Percentiles rank a stretch among this genome's conserved stretches.
Evolutionary conservation across 129 eudicot genomes (phyloP).

Genomic region (Ambrosia artemisiifolia): DNA sequence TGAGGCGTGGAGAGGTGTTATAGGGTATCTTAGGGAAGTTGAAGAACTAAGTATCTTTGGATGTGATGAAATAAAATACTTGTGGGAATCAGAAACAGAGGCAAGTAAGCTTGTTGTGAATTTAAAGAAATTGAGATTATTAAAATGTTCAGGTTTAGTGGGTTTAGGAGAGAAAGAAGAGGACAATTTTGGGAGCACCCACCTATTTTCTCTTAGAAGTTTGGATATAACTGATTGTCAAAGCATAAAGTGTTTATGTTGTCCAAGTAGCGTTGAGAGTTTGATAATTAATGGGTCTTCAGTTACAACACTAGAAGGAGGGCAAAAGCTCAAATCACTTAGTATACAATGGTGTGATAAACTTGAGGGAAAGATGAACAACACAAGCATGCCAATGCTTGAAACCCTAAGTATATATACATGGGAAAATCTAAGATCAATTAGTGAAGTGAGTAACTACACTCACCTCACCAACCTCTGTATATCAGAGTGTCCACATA

Average conservation of each 20-base stretch:
- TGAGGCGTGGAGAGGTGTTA: slow-evolving; percentile 6
- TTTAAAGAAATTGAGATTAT: neutral
- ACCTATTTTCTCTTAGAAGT: neutral
- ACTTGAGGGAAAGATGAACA: no score
- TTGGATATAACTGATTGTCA: neutral
- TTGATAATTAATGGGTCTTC: neutral
- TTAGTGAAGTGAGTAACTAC: neutral
- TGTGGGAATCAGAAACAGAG: no score
- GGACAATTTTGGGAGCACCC: neutral
- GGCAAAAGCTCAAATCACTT: neutral
- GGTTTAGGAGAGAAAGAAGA: slow-evolving; percentile 21
- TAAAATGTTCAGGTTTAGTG: neutral
- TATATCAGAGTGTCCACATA: neutral
- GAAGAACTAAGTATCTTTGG: neutral
- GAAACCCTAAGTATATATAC: neutral
- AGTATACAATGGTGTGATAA: neutral
- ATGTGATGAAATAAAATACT: neutral
- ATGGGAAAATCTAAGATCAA: neutral
- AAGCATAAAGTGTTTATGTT: neutral
- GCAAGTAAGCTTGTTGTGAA: neutral
- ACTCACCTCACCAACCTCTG: neutral
- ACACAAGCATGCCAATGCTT: neutral
- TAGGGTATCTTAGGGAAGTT: neutral
- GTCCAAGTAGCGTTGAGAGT: neutral
- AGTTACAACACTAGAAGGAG: neutral